Evolutionary conservation across 176 grass and related monocot species (phyloP), one percentile per base, ranked within the genome.

Genomic region (Sorghum bicolor): DNA sequence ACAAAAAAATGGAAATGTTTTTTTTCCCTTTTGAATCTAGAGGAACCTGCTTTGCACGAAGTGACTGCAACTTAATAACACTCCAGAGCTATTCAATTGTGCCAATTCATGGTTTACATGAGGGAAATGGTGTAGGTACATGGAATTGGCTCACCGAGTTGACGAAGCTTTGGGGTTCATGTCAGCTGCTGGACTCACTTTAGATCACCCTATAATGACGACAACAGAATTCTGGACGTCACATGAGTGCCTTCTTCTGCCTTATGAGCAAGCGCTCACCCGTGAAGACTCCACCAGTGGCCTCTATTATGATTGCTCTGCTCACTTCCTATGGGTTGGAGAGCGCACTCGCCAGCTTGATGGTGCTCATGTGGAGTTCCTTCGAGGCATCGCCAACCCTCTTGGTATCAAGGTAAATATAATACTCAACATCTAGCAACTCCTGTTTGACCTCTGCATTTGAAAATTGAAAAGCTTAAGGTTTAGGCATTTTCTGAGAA

Each of bases 281-380:
- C 87, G 95, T 12, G 90, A 97, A 75, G 95, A 97, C 76, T 97
- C 95, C 22, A 97, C 95, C 24, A 91, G 74, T 40, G 95, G 90
- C 24, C 81, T 91, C 58, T 91, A 81, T 60, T 94, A 94, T 64
- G 95, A 97, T 31, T 97, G 95, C 72, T 97, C 95, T 78, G 92
- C 95, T 8, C 95, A 97, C 50, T 97, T 97, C 72, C 74, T 97
- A 22, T 97, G 95, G 95, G 92, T 89, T 9, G 95, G 92, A 6
- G 95, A 97, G 86, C 88, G 95, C 32, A 97, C 95, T 69, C 90
- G 92, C 57, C 95, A 94, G 82, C 95, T 97, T 83, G 95, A 97
- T 82, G 90, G 92, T 36, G 92, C 95, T 30, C 95, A 97, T 63
- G 86, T 97, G 8, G 95, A 97, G 82, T 97, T 93, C 45, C 90